Base-by-base conservation (phyloP, 352 stramenopile species). In the Phytophthora melonis region DNA sequence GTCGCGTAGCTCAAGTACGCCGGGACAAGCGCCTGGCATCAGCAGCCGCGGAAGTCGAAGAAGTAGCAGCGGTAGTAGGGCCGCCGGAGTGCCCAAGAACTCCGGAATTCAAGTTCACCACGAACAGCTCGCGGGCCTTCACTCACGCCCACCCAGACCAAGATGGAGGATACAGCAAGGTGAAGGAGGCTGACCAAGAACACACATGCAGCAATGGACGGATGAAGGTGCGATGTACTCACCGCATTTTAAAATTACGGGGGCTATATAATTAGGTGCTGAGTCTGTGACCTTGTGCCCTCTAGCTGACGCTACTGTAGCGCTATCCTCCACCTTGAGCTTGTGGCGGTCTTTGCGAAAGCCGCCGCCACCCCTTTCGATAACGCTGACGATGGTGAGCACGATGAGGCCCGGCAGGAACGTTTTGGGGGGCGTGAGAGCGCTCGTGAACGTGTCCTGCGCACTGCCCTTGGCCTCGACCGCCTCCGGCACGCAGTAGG, bases 361-460 rank as follows among this genome's bases (percentile, higher is more conserved):
- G 45, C 90, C 58, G 41, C 83, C 83, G n/a, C 68, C 83, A 7
- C 32, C 60, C 9, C 74, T 52, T 52, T 90, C 70, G 0, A 41
- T 63, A 8, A 87, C 52, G 16, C 86, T 82, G 11, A 89, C 23
- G 54, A 90, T 56, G 53, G 86, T 68, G 13, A 88, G 79, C 21
- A 86, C 77, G 63, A 94, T 83, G 18, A 94, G 66, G 55, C 86
- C 73, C 6, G 85, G 85, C 54, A 94, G 47, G 55, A 93, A 82
- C 58, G 82, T 81, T 27, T 70, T 78, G 32, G 88, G 63, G n/a
- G 92, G 55, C 21, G 49, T 64, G 11, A 79, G 66, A 21, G 88
- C 82, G 53, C 58, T 78, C 64, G 89, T 88, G 80, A 87, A 91
- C 64, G 63, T 83, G 64, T 82, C 66, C 36, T 87, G 63, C 32